Conservation (phyloP, 2,329 filamentous ascomycete genomes). For the Hymenoscyphus scutula region DNA sequence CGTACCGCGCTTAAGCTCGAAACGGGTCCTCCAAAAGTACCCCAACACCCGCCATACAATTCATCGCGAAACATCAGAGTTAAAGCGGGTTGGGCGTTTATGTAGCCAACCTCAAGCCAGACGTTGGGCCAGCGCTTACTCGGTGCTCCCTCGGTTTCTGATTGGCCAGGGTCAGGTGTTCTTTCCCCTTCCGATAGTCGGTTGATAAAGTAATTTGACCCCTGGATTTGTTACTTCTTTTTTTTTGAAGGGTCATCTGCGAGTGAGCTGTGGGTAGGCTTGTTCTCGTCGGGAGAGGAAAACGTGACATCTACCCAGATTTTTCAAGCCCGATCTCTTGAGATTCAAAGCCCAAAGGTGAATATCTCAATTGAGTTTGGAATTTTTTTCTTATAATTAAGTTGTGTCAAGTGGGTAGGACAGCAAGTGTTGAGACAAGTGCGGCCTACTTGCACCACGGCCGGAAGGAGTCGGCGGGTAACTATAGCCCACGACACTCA, state of each 20-base stretch:
- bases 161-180: not conserved
- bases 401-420: not conserved
- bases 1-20: conserved; percentile 1
- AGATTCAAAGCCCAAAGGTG: too few species aligned
- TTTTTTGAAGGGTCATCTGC: too few species aligned
- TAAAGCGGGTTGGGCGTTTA: conserved; percentile 3
- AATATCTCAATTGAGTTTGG: not conserved
- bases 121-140: not conserved
- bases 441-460: not conserved
- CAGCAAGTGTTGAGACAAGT: not conserved
- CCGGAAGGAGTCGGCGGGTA: too few species aligned
- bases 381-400: not conserved
- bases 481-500: too few species aligned
- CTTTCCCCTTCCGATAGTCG: not conserved
- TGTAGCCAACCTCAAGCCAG: not conserved
- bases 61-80: not conserved
- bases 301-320: too few species aligned
- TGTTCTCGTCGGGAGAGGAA: too few species aligned
- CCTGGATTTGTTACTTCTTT: too few species aligned
- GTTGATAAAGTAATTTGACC: too few species aligned
- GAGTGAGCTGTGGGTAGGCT: too few species aligned
- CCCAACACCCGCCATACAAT: not conserved
- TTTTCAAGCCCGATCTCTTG: too few species aligned
- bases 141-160: not conserved
- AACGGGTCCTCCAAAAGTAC: not conserved